A percentile compares a stretch with the other conserved stretches of the same genome.
Evolutionary conservation across 2,329 filamentous ascomycete genomes (phyloP).

Genomic region (Monosporascus sp.): DNA sequence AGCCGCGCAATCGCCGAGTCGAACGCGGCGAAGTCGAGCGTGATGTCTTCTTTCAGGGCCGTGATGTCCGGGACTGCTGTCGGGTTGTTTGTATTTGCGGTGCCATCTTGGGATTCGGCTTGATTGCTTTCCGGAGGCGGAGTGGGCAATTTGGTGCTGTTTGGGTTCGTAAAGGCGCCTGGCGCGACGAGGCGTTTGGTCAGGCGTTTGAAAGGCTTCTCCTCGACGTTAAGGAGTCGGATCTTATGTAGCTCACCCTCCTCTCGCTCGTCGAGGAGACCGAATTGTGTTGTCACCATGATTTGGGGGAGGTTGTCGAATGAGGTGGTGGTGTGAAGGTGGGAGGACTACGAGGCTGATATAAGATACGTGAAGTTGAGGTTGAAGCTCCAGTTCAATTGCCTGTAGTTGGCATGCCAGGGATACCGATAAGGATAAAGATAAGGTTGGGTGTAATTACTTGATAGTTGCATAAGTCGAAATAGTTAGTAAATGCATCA

Average conservation of each 20-base stretch:
- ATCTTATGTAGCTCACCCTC: constrained; percentile 83
- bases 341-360: not conserved
- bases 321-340: not conserved
- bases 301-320: not conserved
- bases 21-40: constrained; percentile 83
- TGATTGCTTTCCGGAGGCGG: constrained; percentile 56
- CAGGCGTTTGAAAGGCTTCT: constrained; percentile 85
- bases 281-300: constrained; percentile 25
- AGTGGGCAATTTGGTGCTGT: constrained; percentile 51
- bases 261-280: constrained; percentile 65
- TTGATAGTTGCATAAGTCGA: not conserved
- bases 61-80: constrained; percentile 42
- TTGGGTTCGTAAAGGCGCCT: constrained; percentile 53
- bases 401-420: constrained; percentile 1
- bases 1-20: constrained; percentile 82
- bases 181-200: constrained; percentile 72
- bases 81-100: constrained; percentile 10
- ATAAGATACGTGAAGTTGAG: not conserved
- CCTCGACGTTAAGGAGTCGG: constrained; percentile 83
- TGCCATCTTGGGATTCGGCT: constrained; percentile 21
- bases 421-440: not conserved
- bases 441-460: not conserved
- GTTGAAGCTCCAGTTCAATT: not conserved
- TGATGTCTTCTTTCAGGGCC: constrained; percentile 72
- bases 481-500: not conserved